These are phyloP conservation scores for Talaromyces ruber DNA, from an alignment of 495 filamentous ascomycete genomes.

Conservation along the genomic window DNA sequence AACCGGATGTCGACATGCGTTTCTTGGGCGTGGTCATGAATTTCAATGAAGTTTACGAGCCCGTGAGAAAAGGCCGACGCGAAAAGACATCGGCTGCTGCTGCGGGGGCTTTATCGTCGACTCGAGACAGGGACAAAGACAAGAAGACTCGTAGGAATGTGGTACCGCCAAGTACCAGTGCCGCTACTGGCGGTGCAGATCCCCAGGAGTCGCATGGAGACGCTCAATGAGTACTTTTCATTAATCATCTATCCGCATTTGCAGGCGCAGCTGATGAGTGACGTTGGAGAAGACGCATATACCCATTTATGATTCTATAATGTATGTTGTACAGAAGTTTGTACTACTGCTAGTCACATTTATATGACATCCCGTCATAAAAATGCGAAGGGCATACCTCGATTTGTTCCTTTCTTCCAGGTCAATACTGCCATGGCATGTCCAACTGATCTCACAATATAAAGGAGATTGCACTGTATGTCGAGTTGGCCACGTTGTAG, in stretches of 20 bases:
- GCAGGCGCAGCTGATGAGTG: not conserved
- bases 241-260: not conserved
- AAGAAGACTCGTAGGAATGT: not conserved
- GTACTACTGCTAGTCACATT: no score
- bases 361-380: not conserved
- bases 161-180: not conserved
- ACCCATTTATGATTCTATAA: not conserved
- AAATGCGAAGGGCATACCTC: not conserved
- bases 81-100: constrained; percentile 9
- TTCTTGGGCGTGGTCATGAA: constrained; percentile 97
- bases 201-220: not conserved
- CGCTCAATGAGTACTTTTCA: not conserved
- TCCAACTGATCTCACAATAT: no score
- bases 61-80: constrained; percentile 47
- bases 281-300: not conserved
- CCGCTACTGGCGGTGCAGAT: not conserved
- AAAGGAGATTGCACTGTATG: not conserved
- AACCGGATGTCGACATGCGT: constrained; percentile 91
- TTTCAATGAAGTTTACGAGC: constrained; percentile 94
- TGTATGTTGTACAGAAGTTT: no score
- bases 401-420: no score
- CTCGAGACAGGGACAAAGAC: not conserved
- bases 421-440: no score
- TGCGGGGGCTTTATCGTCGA: constrained; percentile 11
- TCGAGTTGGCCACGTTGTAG: not conserved